These are phyloP conservation scores for Microbotryum saponariae DNA, from an alignment of 1,284 basidiomycete species.

Conservation along the genomic window DNA sequence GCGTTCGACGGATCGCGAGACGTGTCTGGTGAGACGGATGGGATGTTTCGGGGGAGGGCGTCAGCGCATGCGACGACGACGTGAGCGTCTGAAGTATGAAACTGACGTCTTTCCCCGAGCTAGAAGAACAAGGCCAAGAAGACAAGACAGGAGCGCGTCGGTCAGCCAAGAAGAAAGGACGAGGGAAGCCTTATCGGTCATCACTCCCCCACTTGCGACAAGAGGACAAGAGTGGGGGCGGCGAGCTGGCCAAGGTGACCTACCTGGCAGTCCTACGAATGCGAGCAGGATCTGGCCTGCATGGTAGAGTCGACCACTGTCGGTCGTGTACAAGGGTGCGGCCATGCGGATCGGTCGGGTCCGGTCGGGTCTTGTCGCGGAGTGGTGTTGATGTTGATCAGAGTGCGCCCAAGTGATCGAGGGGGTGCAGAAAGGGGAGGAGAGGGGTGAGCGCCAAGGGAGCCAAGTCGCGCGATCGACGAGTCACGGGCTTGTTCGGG, in stretches of 20 bases:
- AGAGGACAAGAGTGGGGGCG: too few relatives aligned
- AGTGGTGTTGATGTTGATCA: too few relatives aligned
- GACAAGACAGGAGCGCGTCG: not conserved
- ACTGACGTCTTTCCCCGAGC: slow-evolving; percentile 36
- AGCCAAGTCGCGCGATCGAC: too few relatives aligned
- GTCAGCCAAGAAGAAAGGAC: not conserved
- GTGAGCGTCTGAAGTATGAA: not conserved
- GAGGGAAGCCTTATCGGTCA: not conserved
- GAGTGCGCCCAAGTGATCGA: too few relatives aligned
- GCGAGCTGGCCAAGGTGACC: not conserved
- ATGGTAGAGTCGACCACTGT: slow-evolving; percentile 30
- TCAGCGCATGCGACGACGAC: slow-evolving; percentile 24
- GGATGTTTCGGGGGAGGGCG: not conserved
- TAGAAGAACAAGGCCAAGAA: not conserved
- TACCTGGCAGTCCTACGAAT: slow-evolving; percentile 34
- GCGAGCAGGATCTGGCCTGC: slow-evolving; percentile 34
- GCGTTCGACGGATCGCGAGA: slow-evolving; percentile 86
- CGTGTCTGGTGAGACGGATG: slow-evolving; percentile 49
- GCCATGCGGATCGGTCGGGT: not conserved
- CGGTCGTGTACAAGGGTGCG: slow-evolving; percentile 32
- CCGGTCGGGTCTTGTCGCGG: too few relatives aligned
- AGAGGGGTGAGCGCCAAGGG: too few relatives aligned
- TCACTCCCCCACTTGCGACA: not conserved
- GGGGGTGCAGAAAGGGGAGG: too few relatives aligned
- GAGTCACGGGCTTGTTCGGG: too few relatives aligned